Evolutionary conservation across 2,329 filamentous ascomycete genomes (phyloP).

Genomic region (Cytospora piceicola): DNA sequence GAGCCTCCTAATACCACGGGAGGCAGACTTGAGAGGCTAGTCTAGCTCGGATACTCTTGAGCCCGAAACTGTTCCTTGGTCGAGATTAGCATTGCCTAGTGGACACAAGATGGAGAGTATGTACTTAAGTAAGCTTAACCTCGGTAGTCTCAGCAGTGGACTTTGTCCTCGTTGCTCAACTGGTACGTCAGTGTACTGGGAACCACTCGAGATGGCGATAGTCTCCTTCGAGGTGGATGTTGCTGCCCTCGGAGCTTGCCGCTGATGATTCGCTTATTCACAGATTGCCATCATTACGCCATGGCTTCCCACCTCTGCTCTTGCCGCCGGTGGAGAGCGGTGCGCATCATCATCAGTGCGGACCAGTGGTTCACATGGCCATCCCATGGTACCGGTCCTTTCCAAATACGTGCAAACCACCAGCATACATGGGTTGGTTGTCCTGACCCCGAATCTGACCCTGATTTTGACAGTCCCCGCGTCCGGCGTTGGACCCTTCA

Average conservation of each 20-base stretch:
- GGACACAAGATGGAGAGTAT: background rate
- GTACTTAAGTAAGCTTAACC: background rate
- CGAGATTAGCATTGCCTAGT: background rate
- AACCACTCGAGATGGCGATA: background rate
- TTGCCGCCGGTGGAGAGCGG: background rate
- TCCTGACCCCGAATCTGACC: background rate
- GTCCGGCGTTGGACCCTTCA: background rate
- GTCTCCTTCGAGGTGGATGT: background rate
- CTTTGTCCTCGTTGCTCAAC: background rate
- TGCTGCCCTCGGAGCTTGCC: background rate
- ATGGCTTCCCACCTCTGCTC: background rate
- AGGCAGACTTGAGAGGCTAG: background rate
- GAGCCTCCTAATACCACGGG: background rate
- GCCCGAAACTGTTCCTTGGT: background rate
- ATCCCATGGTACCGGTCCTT: background rate
- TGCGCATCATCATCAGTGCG: background rate
- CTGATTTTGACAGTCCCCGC: slow-evolving; percentile 1
- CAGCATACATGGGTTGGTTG: background rate
- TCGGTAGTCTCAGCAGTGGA: background rate
- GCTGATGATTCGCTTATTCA: background rate
- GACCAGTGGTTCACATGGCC: background rate
- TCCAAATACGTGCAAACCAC: background rate
- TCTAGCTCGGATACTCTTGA: background rate
- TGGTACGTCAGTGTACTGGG: background rate
- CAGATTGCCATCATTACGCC: background rate